Conservation (phyloP, 2,329 filamentous ascomycete genomes). For the Sporothrix curviconia region DNA sequence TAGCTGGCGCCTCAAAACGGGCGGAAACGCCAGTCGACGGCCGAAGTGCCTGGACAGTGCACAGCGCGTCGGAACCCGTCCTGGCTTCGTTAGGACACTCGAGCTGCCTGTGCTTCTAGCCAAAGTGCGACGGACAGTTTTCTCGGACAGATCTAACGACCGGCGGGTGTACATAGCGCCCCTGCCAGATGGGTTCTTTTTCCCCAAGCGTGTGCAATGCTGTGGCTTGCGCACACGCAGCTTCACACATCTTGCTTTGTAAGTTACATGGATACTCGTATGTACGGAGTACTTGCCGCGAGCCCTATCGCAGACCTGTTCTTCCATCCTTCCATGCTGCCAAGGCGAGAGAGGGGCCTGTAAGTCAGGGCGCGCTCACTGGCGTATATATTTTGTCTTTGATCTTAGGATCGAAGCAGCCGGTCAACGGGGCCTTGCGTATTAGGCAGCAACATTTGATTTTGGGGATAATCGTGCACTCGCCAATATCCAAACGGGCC, state of each 20-base stretch:
- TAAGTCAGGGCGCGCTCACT: background rate
- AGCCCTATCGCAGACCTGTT: background rate
- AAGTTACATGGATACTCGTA: too few relatives aligned
- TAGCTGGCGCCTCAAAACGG: background rate
- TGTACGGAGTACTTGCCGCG: too few relatives aligned
- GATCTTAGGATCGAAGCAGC: background rate
- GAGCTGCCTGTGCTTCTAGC: background rate
- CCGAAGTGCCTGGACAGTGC: background rate
- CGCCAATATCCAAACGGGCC: too few relatives aligned
- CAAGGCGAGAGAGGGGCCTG: background rate
- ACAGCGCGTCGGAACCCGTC: background rate
- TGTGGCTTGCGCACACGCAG: background rate
- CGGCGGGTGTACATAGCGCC: background rate
- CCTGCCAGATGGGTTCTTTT: too few relatives aligned
- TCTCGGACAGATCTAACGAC: background rate
- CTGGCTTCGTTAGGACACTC: background rate
- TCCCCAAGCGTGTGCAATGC: background rate
- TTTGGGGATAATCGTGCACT: too few relatives aligned
- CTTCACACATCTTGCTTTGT: too few relatives aligned
- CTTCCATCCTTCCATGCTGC: background rate
- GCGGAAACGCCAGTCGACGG: background rate
- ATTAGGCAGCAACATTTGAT: conserved; percentile 11
- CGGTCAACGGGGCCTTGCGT: background rate
- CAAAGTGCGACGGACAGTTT: too few relatives aligned
- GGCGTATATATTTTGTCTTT: background rate